Conservation (phyloP, 176 grass and related monocot species). For the Bothriochloa decipiens region DNA sequence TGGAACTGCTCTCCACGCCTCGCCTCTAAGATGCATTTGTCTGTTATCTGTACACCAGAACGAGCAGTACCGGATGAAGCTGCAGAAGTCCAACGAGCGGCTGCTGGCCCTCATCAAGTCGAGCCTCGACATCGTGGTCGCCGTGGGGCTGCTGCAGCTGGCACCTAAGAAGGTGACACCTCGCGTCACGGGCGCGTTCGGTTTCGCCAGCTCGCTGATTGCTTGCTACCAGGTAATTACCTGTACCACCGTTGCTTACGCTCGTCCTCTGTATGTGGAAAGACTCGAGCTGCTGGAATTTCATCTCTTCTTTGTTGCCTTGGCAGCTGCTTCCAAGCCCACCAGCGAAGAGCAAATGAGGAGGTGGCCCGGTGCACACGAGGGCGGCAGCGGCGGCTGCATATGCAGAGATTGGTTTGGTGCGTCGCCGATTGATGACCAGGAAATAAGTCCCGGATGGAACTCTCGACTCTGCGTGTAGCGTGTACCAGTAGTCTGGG, state of each 20-base stretch:
- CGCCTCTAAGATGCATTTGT: neutral
- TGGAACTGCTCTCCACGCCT: neutral
- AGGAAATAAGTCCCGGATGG: constrained; percentile 41
- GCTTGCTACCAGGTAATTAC: constrained; percentile 75
- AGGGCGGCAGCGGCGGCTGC: neutral
- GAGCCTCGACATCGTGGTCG: constrained; percentile 75
- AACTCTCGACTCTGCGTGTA: constrained; percentile 19
- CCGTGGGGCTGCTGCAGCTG: constrained; percentile 77
- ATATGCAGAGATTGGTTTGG: neutral
- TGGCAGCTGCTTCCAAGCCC: constrained; percentile 70
- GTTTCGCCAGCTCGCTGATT: constrained; percentile 77
- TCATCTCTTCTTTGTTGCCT: neutral
- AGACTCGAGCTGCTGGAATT: neutral
- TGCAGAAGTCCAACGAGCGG: constrained; percentile 82
- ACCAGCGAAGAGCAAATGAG: constrained; percentile 65
- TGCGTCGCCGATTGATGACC: neutral
- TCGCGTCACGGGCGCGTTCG: constrained; percentile 74
- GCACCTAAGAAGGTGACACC: constrained; percentile 79
- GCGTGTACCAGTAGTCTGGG: constrained; percentile 11
- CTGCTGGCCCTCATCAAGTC: constrained; percentile 70
- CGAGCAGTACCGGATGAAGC: constrained; percentile 73
- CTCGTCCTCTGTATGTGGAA: neutral
- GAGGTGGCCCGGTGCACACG: neutral
- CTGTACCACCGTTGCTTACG: neutral
- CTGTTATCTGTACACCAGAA: constrained; percentile 40